Percentiles rank a stretch among this genome's conserved stretches.
Evolutionary conservation across 2,329 filamentous ascomycete genomes (phyloP).

Genomic region (Endoconidiophora laricicola): DNA sequence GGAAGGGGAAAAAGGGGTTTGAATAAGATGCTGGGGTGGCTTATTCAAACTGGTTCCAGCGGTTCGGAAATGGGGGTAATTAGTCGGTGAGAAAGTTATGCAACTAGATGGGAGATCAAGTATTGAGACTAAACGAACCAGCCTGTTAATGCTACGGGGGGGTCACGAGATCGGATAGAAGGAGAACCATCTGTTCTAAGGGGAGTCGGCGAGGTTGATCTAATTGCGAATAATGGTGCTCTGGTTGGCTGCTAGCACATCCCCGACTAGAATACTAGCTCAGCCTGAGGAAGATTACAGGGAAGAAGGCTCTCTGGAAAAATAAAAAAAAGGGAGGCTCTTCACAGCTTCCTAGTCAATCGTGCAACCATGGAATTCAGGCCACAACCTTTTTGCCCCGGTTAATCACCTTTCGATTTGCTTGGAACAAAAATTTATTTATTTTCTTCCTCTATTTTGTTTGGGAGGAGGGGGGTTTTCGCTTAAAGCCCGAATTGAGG

Average conservation of each 20-base stretch:
- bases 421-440: not conserved
- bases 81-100: too few species aligned
- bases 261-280: not conserved
- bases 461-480: too few species aligned
- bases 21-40: not conserved
- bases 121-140: too few species aligned
- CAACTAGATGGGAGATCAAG: too few species aligned
- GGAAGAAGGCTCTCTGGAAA: not conserved
- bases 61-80: too few species aligned
- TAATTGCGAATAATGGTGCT: too few species aligned
- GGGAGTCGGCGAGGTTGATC: too few species aligned
- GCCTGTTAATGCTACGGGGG: too few species aligned
- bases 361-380: slow-evolving; percentile 8
- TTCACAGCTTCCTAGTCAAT: not conserved
- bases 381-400: slow-evolving; percentile 1
- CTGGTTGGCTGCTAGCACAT: too few species aligned
- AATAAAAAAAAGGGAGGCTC: not conserved
- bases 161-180: too few species aligned
- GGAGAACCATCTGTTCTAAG: too few species aligned
- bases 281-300: not conserved
- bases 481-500: not conserved
- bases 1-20: not conserved
- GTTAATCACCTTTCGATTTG: not conserved
- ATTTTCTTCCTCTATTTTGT: too few species aligned
- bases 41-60: not conserved